Evolutionary conservation across 345 rosid species (phyloP), one percentile per base, ranked within the genome.

Genomic region (Syzygium oleosum): DNA sequence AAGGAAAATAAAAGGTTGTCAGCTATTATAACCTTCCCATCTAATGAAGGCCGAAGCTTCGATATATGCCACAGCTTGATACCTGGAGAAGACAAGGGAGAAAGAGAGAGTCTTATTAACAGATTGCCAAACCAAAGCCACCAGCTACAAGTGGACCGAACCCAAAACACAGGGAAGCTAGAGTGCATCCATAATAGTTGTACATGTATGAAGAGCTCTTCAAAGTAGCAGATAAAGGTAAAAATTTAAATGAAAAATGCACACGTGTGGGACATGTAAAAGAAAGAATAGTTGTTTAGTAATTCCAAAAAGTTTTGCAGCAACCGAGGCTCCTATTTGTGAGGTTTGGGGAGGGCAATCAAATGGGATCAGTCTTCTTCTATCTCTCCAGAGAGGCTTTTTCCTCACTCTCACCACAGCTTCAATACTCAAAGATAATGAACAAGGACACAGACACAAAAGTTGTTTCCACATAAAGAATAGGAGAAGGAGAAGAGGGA

Each of bases 31-130:
- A 97, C 99, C 98, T 95, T 96, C 90, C 98, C 98, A 51, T 98
- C 99, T 94, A 51, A 98, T 98, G 86, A 92, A 93, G 88, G 99
- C 99, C 38, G 98, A 94, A 80, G 98, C 99, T 93, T 97, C 99
- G 34, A 97, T 97, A 90, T 94, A 97, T 27, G 99, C 99, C 84
- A 95, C 98, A 51, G 99, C 99, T 90, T 95, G 98, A 91, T 97
- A 98, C 93, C 99, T 98, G 92, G 88, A 88, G 49, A 73, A 73
- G 25, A 73, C 80, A 73, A 61, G 25, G 49, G 43, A 68, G 25
- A 34, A 17, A 73, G 46, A 68, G 43, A 68, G 34, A 10, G 80
- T 34, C 7, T 68, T 68, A 68, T 34, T 34, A 68, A 68, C 80
- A 68, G 80, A 68, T 68, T 34, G 79, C 23, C 79, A 34, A 68